Evolutionary conservation across 345 rosid genomes (phyloP), one percentile per base, ranked within the genome.

Genomic region (Eucalyptus brandiana): DNA sequence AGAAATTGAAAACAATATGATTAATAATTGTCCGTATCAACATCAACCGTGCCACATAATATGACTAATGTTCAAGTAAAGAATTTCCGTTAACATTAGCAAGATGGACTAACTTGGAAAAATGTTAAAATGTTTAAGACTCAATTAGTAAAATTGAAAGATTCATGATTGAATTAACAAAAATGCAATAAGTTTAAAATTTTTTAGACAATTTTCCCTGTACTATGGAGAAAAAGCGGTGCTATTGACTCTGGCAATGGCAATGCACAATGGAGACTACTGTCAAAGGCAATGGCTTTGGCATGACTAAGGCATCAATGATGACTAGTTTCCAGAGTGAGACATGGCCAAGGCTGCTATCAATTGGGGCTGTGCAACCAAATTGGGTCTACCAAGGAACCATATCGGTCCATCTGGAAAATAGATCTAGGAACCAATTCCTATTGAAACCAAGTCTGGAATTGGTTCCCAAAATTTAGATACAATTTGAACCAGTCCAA

Each of bases 401-500:
- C 2, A 4, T 0, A 8, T 53, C 2, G 5, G 0, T 53, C 26
- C 58, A 19, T 53, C 2, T 53, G 5, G 26, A 53, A 53, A 53
- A 53, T 21, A 53, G 26, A 53, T 21, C 11, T 21, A 53, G 26
- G 58, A 53, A 21, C 0, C 5, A 1, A 21, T 53, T 21, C 26
- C 58, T 11, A 53, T 53, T 53, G 10, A 53, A 53, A 53, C 5
- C 26, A 0, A 21, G 58, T 53, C 58, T 0, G 1, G 26, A 53
- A 53, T 1, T 21, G 5, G 26, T 53, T 53, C 1, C 58, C 58
- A 53, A 53, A 19, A 53, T 53, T 53, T 53, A 2, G 5, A 53
- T 19, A 10, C 11, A 8, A 0, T 53, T 53, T 3, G 56, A 53
- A 19, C 58, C 1, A 3, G 5, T 53, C 0, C 0, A 0, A 0